Evolutionary conservation across 2,329 filamentous ascomycete species (phyloP).

Genomic region (Verticillium isaacii): DNA sequence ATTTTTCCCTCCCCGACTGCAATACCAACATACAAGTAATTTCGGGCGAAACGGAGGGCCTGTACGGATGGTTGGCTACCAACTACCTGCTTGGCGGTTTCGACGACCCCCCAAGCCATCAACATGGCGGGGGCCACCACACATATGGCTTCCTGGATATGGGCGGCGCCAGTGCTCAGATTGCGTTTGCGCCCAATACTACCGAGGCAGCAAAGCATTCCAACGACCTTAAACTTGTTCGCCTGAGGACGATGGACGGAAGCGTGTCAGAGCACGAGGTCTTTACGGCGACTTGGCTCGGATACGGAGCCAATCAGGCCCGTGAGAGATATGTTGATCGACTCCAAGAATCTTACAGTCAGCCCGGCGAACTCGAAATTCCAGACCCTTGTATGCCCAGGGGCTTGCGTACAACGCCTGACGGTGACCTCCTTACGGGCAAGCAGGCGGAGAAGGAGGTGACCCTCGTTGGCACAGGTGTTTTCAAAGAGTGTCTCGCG

Average conservation of each 20-base stretch:
- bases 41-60: slow-evolving; percentile 86
- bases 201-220: slow-evolving; percentile 89
- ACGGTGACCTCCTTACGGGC: slow-evolving; percentile 53
- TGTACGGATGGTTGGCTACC: slow-evolving; percentile 96
- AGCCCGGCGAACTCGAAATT: slow-evolving; percentile 57
- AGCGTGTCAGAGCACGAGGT: slow-evolving; percentile 75
- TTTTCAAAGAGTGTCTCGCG: slow-evolving; percentile 78
- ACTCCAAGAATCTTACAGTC: slow-evolving; percentile 63
- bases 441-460: slow-evolving; percentile 30
- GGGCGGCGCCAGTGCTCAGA: slow-evolving; percentile 96
- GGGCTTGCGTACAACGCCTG: slow-evolving; percentile 67
- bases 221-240: slow-evolving; percentile 80
- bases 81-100: slow-evolving; percentile 95
- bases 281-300: slow-evolving; percentile 95
- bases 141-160: slow-evolving; percentile 98
- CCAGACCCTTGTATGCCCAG: slow-evolving; percentile 88
- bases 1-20: slow-evolving; percentile 88
- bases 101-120: slow-evolving; percentile 67
- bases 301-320: slow-evolving; percentile 95
- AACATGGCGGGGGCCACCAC: slow-evolving; percentile 81
- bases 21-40: slow-evolving; percentile 88
- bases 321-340: slow-evolving; percentile 77
- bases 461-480: slow-evolving; percentile 74
- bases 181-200: slow-evolving; percentile 90
- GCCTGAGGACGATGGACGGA: slow-evolving; percentile 80